Evolutionary conservation across 2,329 filamentous ascomycete genomes (phyloP).

Genomic region (Xylariaceae sp.): DNA sequence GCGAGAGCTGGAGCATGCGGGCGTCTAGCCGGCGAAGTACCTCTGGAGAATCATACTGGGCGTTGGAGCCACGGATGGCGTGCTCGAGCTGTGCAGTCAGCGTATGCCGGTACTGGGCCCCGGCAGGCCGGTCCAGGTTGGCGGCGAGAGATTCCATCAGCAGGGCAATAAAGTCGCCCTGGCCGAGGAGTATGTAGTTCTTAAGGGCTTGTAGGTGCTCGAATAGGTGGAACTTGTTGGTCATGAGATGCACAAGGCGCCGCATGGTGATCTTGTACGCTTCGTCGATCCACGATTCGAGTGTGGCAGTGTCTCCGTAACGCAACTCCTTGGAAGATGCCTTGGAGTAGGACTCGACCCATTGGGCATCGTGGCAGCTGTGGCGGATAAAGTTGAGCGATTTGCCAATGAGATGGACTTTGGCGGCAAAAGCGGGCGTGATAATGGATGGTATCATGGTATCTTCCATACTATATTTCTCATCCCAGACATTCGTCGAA

Average conservation of each 20-base stretch:
- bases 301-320: constrained; percentile 87
- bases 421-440: constrained; percentile 87
- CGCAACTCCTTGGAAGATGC: constrained; percentile 83
- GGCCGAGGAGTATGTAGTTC: constrained; percentile 87
- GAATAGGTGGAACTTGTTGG: constrained; percentile 89
- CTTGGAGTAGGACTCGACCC: constrained; percentile 95
- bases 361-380: constrained; percentile 85
- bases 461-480: constrained; percentile 84
- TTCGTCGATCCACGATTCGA: constrained; percentile 91
- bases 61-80: constrained; percentile 93
- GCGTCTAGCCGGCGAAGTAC: constrained; percentile 88
- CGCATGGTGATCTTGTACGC: constrained; percentile 99
- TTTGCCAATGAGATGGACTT: constrained; percentile 95
- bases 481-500: constrained; percentile 92
- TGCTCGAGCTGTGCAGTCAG: constrained; percentile 97
- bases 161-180: constrained; percentile 94
- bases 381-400: constrained; percentile 97
- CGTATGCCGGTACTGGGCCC: constrained; percentile 92
- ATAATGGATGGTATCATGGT: constrained; percentile 91
- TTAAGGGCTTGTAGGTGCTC: constrained; percentile 89
- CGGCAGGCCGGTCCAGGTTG: constrained; percentile 91
- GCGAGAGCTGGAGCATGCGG: constrained; percentile 94
- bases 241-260: constrained; percentile 87
- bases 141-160: constrained; percentile 94
- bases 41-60: constrained; percentile 89